Conservation (phyloP, 345 rosid genomes). For the Streptanthus diversifolius region DNA sequence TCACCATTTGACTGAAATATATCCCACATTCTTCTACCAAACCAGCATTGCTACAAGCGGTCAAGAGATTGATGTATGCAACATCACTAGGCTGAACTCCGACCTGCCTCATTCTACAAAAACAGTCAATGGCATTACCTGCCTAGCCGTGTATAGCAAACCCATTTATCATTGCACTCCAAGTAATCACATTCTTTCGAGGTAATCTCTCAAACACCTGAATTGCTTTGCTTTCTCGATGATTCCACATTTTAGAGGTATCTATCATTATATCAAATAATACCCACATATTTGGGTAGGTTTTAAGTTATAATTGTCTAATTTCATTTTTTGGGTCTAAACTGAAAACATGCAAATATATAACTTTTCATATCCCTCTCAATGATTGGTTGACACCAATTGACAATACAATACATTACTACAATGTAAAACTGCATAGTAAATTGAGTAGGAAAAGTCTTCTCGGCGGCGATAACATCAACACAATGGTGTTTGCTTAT, state of each 20-base stretch:
- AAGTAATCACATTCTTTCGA: conserved; percentile 49
- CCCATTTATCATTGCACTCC: conserved; percentile 67
- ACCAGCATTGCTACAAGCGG: conserved; percentile 70
- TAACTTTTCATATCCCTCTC: no score
- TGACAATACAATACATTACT: no score
- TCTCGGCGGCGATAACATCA: no score
- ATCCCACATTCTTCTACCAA: conserved; percentile 54
- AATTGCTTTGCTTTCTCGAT: conserved; percentile 55
- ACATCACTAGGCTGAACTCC: conserved; percentile 50
- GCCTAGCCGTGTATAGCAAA: conserved; percentile 65
- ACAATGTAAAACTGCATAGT: no score
- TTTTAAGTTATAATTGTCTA: no score
- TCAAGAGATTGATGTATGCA: conserved; percentile 50
- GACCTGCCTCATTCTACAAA: conserved; percentile 43
- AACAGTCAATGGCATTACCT: conserved; percentile 48
- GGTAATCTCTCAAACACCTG: conserved; percentile 50
- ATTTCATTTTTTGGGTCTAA: no score
- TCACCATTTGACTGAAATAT: conserved; percentile 51
- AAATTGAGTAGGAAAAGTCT: no score
- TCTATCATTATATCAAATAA: no score
- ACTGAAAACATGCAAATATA: no score
- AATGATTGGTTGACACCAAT: no score
- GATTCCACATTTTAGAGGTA: conserved; percentile 70
- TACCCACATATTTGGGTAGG: no score
- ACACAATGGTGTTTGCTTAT: no score